Evolutionary conservation across 2,329 filamentous ascomycete genomes (phyloP), one percentile per base, ranked within the genome.

Genomic region (Rhytidhysteron rufulum): DNA sequence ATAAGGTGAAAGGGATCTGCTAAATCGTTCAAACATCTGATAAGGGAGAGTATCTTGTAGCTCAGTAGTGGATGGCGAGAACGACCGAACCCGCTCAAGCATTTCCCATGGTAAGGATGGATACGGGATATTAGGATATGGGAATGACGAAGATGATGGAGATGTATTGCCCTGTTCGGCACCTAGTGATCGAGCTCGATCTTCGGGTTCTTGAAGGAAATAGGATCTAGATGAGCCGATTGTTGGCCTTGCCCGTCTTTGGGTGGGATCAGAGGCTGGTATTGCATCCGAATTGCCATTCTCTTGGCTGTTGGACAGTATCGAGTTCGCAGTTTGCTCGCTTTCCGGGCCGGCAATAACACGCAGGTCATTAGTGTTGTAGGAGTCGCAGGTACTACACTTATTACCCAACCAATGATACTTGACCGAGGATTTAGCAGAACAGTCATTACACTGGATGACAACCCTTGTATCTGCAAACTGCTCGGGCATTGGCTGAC

Each of bases 401-500:
- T 95, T 95, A 33, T 95, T 73, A 0, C 93, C 93, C 4, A 97
- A 73, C 88, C 93, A 98, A 66, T 98, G 93, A 60, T 94, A 98
- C 21, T 79, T 78, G 17, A 93, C 88, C 17, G 86, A 85, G 45
- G 85, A 90, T 60, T 89, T 90, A 10, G 86, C 86, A 33, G 83
- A 87, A 67, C 93, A 98, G 67, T 98, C 93, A 62, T 98, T 97
- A 67, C 93, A 98, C 46, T 90, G 80, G 36, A 97, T 80, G 48
- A 90, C 79, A 11, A 89, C 91, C 47, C 82, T 82, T 4, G 87
- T 89, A 54, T 88, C 81, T 45, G 72, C 75, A 55, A 90, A 95
- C 48, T 94, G 86, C 45, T 69, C 67, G 2, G 93, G 93, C 89
- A 98, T 97, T 2, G 93, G 93, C 60, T 98, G 93, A 32, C 78